Conservation (phyloP, 2,329 filamentous ascomycete genomes). For the Ceratocystis diversiconidia region DNA sequence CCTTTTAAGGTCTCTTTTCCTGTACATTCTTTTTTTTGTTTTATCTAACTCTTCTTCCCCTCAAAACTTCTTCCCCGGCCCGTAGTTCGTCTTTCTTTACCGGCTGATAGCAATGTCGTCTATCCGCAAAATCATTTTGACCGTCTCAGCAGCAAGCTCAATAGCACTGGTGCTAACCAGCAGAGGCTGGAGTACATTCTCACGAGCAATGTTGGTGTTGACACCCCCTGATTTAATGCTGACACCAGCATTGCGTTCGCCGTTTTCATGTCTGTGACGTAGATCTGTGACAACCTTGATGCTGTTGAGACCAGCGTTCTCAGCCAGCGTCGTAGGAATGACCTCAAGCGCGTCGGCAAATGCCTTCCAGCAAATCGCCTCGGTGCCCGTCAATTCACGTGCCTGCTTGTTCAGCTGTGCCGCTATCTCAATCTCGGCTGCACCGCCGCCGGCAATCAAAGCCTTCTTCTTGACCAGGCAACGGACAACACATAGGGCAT, state of each 20-base stretch:
- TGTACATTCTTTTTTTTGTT: not conserved
- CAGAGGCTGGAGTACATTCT: conserved; percentile 91
- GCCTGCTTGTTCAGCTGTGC: conserved; percentile 71
- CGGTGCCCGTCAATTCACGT: conserved; percentile 73
- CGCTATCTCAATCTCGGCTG: conserved; percentile 91
- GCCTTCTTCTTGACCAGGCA: conserved; percentile 99
- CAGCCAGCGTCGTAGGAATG: conserved; percentile 87
- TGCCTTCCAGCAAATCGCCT: conserved; percentile 97
- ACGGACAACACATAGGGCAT: conserved; percentile 92
- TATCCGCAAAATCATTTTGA: conserved; percentile 76
- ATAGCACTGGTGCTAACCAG: conserved; percentile 95
- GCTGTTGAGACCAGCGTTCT: conserved; percentile 94
- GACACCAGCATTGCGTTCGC: conserved; percentile 89
- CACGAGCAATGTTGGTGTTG: conserved; percentile 89
- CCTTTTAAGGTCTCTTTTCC: not conserved
- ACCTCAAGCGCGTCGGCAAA: conserved; percentile 97
- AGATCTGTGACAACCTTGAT: conserved; percentile 98
- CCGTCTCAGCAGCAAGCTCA: conserved; percentile 91
- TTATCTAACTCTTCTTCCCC: not conserved
- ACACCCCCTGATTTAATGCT: conserved; percentile 97
- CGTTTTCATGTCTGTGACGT: conserved; percentile 83
- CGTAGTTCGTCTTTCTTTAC: conserved; percentile 26
- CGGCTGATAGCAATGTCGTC: conserved; percentile 52
- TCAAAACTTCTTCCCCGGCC: not conserved
- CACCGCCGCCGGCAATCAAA: conserved; percentile 92